Evolutionary conservation across 768 basidiomycete genomes (phyloP).

Genomic region (Lyophyllum decastes): DNA sequence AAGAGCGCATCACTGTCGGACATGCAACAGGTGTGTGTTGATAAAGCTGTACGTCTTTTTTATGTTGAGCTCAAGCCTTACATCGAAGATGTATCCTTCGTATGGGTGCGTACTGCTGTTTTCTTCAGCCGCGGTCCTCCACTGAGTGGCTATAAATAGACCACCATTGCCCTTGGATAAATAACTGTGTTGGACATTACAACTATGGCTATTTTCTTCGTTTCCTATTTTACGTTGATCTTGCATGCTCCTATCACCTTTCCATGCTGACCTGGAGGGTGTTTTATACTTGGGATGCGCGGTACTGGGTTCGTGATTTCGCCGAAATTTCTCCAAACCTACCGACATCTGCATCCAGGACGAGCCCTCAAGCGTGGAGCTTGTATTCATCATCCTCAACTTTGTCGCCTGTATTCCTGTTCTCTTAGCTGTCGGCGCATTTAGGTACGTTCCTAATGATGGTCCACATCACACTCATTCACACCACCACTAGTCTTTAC

Average conservation of each 20-base stretch:
- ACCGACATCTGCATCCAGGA: slow-evolving; percentile 43
- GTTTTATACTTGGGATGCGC: slow-evolving; percentile 38
- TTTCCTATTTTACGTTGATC: slow-evolving; percentile 89
- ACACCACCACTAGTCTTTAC: slow-evolving; percentile 59
- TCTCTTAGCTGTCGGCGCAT: slow-evolving; percentile 81
- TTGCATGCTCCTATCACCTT: slow-evolving; percentile 88
- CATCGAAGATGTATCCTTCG: slow-evolving; percentile 73
- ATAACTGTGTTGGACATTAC: slow-evolving; percentile 92
- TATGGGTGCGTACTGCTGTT: slow-evolving; percentile 65
- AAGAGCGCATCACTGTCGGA: slow-evolving; percentile 88
- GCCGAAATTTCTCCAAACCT: not conserved
- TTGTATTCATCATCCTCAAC: slow-evolving; percentile 88
- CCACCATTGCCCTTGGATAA: slow-evolving; percentile 92
- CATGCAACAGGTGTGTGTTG: slow-evolving; percentile 61
- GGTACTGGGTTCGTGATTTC: slow-evolving; percentile 52
- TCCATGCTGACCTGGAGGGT: slow-evolving; percentile 78
- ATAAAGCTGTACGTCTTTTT: not conserved
- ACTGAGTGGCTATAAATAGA: slow-evolving; percentile 43
- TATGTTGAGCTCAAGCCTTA: slow-evolving; percentile 4
- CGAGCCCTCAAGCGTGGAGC: slow-evolving; percentile 64
- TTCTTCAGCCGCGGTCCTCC: not conserved
- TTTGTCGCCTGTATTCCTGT: slow-evolving; percentile 86
- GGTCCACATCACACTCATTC: not conserved
- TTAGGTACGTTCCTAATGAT: slow-evolving; percentile 58
- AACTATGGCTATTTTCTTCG: slow-evolving; percentile 91